A percentile compares a stretch with the other conserved stretches of the same genome.
Conservation (phyloP, 106 monocot species). For the Agapanthus africanus region DNA sequence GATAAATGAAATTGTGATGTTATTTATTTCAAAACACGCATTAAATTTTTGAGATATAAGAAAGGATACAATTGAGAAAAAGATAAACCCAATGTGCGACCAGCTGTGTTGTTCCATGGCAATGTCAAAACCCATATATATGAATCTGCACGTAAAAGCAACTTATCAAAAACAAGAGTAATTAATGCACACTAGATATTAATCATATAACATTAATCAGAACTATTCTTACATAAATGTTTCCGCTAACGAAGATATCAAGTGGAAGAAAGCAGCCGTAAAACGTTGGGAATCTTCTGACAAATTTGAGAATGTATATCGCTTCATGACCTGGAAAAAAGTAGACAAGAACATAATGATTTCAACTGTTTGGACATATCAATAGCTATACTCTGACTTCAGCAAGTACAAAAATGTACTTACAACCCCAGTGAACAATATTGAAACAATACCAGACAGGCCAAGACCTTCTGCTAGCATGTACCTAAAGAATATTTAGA, state of each 20-base stretch:
- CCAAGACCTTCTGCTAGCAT: conserved; percentile 98
- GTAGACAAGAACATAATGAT: neutral
- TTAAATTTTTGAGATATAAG: neutral
- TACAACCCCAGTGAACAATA: conserved; percentile 97
- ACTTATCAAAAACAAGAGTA: neutral
- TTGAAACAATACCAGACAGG: conserved; percentile 95
- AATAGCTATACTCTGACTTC: neutral
- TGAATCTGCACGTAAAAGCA: conserved; percentile 52
- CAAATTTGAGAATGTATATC: conserved; percentile 87
- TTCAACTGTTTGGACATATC: neutral
- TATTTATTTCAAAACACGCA: neutral
- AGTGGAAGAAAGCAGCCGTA: conserved; percentile 80
- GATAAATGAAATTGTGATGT: conserved; percentile 13
- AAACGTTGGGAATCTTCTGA: conserved; percentile 89
- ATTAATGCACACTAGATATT: too few species aligned
- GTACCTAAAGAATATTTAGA: conserved; percentile 43
- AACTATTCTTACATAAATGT: conserved; percentile 77
- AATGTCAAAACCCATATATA: conserved; percentile 99
- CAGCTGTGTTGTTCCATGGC: conserved; percentile 98
- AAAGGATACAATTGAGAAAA: conserved; percentile 99
- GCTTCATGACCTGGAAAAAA: conserved; percentile 83
- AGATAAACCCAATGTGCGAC: conserved; percentile 96
- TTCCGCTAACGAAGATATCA: conserved; percentile 97
- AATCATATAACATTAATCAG: too few species aligned
- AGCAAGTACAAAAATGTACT: conserved; percentile 19